Base-by-base conservation (phyloP, 768 basidiomycete genomes). In the Solioccasus polychromus region DNA sequence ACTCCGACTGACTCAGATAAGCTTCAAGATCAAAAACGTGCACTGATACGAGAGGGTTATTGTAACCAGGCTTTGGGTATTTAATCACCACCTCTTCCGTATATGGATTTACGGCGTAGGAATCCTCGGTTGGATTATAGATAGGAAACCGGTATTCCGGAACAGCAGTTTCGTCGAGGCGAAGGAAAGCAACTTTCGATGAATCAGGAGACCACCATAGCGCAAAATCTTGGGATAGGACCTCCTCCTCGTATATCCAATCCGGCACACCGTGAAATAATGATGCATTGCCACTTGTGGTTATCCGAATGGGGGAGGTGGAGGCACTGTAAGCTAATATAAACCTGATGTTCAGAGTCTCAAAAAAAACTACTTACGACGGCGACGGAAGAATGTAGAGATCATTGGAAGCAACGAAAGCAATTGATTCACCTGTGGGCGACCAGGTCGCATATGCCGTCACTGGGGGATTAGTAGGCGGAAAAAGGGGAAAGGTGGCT, bases 161-260 rank as follows among this genome's bases (percentile, higher is more conserved):
- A 3, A 99, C 96, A 0, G 74, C 70, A 1, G 89, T 87, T 69
- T 98, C 95, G 61, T 99, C 92, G 50, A 91, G 83, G 10, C 78
- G 70, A 34, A 97, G 79, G 73, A 87, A 99, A 1, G 93, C 92
- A 35, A 99, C 51, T 26, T 71, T 68, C 3, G 63, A 53, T 0
- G 70, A 66, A 40, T 69, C 58, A 4, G 94, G 95, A 9, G 88
- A 86, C 87, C 89, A 98, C 92, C 92, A 98, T 5, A 95, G 71
- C 0, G 93, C 83, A 38, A 65, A 81, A 59, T 92, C 80, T 30
- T 68, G 60, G 3, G 75, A 69, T 55, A 92, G 87, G 19, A 97
- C 81, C 62, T 96, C 92, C 61, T 95, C 92, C 63, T 95, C 92
- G 64, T 94, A 94, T 5, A 97, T 95, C 95, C 96, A 98, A 62